Conservation (phyloP, 2,329 filamentous ascomycete species). For the Trichoderma afroharzianum region DNA sequence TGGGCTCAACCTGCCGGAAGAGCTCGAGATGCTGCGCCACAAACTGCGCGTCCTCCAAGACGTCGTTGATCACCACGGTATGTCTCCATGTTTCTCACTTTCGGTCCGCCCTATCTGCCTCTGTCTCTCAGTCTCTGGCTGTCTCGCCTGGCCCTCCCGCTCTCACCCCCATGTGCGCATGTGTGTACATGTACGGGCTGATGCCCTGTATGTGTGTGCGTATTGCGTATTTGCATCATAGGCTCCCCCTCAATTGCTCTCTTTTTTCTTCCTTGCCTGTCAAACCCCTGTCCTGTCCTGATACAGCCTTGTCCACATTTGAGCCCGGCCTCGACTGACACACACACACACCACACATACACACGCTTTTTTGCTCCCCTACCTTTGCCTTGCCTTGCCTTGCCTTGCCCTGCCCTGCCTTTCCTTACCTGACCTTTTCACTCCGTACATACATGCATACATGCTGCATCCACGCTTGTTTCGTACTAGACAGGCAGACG, state of each 20-base stretch:
- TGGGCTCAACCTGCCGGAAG: constrained; percentile 43
- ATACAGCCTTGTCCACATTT: constrained; percentile 16
- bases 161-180: constrained; percentile 10
- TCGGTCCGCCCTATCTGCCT: constrained; percentile 8
- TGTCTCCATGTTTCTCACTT: constrained; percentile 24
- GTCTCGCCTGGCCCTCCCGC: constrained; percentile 8
- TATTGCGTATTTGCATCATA: neutral
- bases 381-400: constrained; percentile 4
- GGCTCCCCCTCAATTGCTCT: neutral
- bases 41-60: constrained; percentile 49
- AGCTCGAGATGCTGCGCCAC: constrained; percentile 54
- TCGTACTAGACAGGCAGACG: neutral
- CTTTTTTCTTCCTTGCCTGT: neutral
- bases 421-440: neutral
- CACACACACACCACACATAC: neutral
- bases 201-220: constrained; percentile 7
- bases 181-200: neutral
- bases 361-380: neutral
- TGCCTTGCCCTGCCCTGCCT: neutral
- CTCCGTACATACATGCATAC: constrained; percentile 2
- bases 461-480: neutral
- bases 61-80: constrained; percentile 49
- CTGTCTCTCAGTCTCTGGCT: neutral
- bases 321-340: constrained; percentile 12
- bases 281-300: constrained; percentile 7